A percentile compares a stretch with the other conserved stretches of the same genome.
phyloP scores from a whole-genome alignment of 768 basidiomycete genomes.

The Russula compacta region DNA sequence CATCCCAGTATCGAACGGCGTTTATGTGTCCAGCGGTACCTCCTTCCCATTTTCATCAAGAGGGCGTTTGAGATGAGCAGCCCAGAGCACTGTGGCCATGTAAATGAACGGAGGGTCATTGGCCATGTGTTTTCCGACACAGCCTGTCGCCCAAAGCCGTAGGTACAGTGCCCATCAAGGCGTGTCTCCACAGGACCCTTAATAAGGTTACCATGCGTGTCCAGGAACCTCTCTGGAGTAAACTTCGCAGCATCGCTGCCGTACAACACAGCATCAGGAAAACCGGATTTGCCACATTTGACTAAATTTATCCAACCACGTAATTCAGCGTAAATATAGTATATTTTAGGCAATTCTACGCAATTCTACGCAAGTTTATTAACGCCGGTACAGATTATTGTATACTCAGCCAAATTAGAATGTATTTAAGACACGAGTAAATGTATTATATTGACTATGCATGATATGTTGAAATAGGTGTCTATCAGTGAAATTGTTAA shows the following conservation, averaged over 20 bases:
- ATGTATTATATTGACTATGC: too few species aligned
- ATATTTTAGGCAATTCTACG: too few species aligned
- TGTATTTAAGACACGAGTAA: too few species aligned
- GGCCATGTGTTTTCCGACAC: conserved; percentile 17
- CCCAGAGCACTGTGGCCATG: conserved; percentile 19
- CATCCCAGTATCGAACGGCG: conserved; percentile 2
- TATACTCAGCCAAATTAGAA: too few species aligned
- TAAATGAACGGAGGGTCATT: conserved; percentile 18
- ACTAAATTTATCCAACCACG: too few species aligned
- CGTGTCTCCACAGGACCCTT: conserved; percentile 3
- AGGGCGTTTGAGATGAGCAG: conserved; percentile 10
- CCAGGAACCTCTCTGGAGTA: conserved; percentile 18
- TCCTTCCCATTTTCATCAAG: conserved; percentile 4
- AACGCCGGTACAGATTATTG: too few species aligned
- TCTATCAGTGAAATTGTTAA: too few species aligned
- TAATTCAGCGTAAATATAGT: too few species aligned
- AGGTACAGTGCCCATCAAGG: conserved; percentile 9
- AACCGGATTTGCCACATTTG: too few species aligned
- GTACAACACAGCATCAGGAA: conserved; percentile 7
- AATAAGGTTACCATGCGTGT: background rate
- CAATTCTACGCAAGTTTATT: too few species aligned
- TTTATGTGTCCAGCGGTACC: background rate
- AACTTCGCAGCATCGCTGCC: conserved; percentile 16
- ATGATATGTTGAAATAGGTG: too few species aligned
- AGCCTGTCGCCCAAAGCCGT: conserved; percentile 15